Evolutionary conservation across 2,329 filamentous ascomycete species (phyloP).

Genomic region (Colletotrichum phormii): DNA sequence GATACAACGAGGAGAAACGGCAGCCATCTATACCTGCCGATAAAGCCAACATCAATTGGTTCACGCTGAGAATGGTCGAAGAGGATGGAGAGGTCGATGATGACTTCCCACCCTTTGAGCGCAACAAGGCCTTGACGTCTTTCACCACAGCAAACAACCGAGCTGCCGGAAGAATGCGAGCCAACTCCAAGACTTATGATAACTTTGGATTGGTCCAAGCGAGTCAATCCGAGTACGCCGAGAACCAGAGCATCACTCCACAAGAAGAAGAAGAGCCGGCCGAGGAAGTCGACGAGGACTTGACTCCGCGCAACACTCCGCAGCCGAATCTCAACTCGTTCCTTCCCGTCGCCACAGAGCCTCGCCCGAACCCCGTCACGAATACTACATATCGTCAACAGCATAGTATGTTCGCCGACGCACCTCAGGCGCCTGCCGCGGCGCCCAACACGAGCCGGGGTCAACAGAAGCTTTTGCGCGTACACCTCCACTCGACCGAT

Average conservation of each 20-base stretch:
- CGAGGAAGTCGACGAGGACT: constrained; percentile 54
- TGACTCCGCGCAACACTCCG: constrained; percentile 60
- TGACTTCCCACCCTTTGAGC: constrained; percentile 83
- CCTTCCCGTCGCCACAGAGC: constrained; percentile 46
- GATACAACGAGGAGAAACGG: constrained; percentile 81
- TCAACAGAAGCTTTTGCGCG: constrained; percentile 76
- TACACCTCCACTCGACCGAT: constrained; percentile 79
- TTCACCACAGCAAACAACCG: constrained; percentile 87
- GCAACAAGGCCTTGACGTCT: constrained; percentile 78
- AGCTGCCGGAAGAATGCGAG: constrained; percentile 67
- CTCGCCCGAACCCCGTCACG: constrained; percentile 69
- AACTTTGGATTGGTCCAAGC: constrained; percentile 85
- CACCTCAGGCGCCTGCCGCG: constrained; percentile 60
- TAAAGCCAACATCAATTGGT: constrained; percentile 83
- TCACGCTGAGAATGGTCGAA: constrained; percentile 86
- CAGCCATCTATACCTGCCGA: constrained; percentile 73
- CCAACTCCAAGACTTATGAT: constrained; percentile 82
- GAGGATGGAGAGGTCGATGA: constrained; percentile 88
- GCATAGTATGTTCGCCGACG: constrained; percentile 65
- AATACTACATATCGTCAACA: constrained; percentile 70
- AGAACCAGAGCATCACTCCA: constrained; percentile 77
- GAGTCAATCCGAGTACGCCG: constrained; percentile 72
- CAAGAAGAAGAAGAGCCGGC: constrained; percentile 60
- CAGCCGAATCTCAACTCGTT: constrained; percentile 49
- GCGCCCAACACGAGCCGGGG: constrained; percentile 64